These are phyloP conservation scores for Penicillium decumbens DNA, from an alignment of 2,329 filamentous ascomycete species.

Conservation along the genomic window DNA sequence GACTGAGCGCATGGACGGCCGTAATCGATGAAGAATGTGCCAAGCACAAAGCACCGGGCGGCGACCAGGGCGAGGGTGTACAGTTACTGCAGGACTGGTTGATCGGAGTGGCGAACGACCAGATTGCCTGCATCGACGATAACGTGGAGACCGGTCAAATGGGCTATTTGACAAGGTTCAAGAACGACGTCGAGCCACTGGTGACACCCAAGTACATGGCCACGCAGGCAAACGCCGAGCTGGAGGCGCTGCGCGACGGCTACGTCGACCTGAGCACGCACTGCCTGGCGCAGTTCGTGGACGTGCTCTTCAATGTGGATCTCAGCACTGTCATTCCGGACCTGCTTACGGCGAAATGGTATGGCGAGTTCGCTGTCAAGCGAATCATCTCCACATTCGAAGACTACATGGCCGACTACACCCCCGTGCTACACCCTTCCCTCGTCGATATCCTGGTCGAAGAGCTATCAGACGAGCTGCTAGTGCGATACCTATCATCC, in stretches of 20 bases:
- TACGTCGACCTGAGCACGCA: conserved; percentile 94
- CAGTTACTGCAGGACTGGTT: conserved; percentile 82
- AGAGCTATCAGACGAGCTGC: conserved; percentile 85
- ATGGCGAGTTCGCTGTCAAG: conserved; percentile 77
- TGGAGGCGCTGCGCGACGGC: conserved; percentile 73
- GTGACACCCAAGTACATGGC: conserved; percentile 75
- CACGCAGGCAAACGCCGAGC: conserved; percentile 65
- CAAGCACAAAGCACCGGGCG: conserved; percentile 59
- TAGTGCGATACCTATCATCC: conserved; percentile 74
- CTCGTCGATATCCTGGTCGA: conserved; percentile 89
- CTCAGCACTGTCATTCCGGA: conserved; percentile 77
- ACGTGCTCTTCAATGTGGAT: conserved; percentile 84
- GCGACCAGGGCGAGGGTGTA: conserved; percentile 60
- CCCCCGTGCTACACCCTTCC: conserved; percentile 74
- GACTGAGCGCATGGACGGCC: conserved; percentile 80
- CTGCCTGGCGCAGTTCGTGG: conserved; percentile 81
- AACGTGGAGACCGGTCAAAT: conserved; percentile 67
- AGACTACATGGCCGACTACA: conserved; percentile 89
- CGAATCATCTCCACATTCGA: conserved; percentile 93
- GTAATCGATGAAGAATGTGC: conserved; percentile 81
- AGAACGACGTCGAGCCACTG: conserved; percentile 72
- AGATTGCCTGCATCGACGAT: conserved; percentile 97
- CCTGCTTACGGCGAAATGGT: conserved; percentile 91
- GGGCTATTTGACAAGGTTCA: conserved; percentile 82
- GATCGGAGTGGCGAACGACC: conserved; percentile 93